These are phyloP conservation scores for Metroxylon sagu DNA, from an alignment of 176 grass and related monocot species.

Conservation along the genomic window DNA sequence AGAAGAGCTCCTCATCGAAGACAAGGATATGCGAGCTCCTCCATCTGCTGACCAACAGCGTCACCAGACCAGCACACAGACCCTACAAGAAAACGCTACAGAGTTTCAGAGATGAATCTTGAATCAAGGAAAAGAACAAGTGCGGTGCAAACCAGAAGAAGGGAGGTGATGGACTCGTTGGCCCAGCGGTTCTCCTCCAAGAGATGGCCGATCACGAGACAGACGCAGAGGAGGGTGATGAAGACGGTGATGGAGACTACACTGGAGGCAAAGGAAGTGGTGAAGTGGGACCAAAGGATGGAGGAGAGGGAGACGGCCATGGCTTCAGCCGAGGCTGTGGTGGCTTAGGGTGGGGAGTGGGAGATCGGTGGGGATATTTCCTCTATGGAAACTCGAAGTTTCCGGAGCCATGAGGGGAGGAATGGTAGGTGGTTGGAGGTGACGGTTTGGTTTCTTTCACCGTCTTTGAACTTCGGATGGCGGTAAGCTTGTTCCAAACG, in stretches of 20 bases:
- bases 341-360: no score
- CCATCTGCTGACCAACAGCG: slow-evolving; percentile 5
- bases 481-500: no score
- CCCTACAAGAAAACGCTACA: neutral
- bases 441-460: no score
- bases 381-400: no score
- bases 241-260: slow-evolving; percentile 10
- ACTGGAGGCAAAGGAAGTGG: neutral
- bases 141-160: slow-evolving; percentile 4
- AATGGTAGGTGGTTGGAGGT: no score
- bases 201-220: slow-evolving; percentile 15
- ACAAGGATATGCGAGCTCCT: slow-evolving; percentile 2
- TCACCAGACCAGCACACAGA: slow-evolving; percentile 7
- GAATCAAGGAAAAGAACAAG: neutral
- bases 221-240: slow-evolving; percentile 17
- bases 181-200: slow-evolving; percentile 13
- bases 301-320: neutral
- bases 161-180: slow-evolving; percentile 15
- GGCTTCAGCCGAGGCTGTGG: no score
- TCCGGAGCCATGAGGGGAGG: no score
- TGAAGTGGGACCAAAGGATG: neutral
- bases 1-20: slow-evolving; percentile 18
- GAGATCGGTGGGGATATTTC: no score
- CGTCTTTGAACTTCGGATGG: no score
- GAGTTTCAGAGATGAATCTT: neutral